A percentile compares a stretch with the other conserved stretches of the same genome.
Evolutionary conservation across 225 moss, liverwort and hornwort species (phyloP).

Genomic region (Polytrichum formosum): DNA sequence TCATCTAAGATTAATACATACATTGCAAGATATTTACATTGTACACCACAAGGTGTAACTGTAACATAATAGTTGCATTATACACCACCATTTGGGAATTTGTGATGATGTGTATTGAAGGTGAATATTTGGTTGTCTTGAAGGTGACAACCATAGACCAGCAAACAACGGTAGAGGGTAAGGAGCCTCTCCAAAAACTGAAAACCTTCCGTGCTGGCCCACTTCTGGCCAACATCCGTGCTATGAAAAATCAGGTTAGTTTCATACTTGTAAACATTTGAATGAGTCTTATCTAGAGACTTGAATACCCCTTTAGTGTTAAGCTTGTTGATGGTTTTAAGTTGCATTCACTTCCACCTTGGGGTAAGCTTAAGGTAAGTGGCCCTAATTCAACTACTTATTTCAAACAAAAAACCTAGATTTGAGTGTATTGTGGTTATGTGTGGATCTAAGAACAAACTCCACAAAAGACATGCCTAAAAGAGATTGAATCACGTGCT

Average conservation of each 20-base stretch:
- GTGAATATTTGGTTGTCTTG: constrained; percentile 1
- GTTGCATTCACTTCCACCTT: not conserved
- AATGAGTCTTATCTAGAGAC: not conserved
- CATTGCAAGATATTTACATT: no score
- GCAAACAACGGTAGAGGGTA: constrained; percentile 32
- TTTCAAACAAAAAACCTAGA: no score
- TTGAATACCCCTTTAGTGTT: not conserved
- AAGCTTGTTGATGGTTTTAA: not conserved
- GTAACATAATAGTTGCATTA: not conserved
- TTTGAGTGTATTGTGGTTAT: no score
- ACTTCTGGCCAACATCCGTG: constrained; percentile 21
- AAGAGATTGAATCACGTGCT: no score
- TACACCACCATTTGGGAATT: not conserved
- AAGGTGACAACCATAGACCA: constrained; percentile 41
- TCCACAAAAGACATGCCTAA: no score
- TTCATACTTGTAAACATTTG: not conserved
- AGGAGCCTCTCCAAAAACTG: constrained; percentile 41
- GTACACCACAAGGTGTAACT: no score
- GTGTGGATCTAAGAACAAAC: no score
- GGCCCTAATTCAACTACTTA: no score
- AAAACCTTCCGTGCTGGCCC: constrained; percentile 36
- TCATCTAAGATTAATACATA: no score
- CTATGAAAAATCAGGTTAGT: constrained; percentile 35
- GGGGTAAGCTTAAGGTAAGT: not conserved
- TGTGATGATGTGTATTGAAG: not conserved